Evolutionary conservation across 306 rosid species (phyloP).

Genomic region (Fragaria iinumae): DNA sequence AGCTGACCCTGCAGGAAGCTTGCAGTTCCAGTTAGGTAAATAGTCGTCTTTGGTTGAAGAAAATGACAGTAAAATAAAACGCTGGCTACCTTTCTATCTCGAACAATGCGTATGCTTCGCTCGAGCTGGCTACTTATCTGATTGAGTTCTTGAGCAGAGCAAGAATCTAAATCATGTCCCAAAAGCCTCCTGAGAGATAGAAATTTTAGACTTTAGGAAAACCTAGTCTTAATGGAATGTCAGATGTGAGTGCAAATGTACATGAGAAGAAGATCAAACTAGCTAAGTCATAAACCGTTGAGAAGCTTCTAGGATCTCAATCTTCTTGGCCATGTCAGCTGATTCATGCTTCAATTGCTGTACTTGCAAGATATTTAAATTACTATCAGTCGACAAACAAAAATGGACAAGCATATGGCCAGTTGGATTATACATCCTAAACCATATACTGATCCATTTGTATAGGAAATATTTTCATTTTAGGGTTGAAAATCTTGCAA

Average conservation of each 20-base stretch:
- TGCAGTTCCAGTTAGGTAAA: slow-evolving; percentile 1
- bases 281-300: slow-evolving; percentile 39
- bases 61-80: neutral
- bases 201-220: slow-evolving; percentile 10
- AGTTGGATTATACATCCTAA: neutral
- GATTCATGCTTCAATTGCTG: slow-evolving; percentile 56
- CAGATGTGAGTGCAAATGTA: neutral
- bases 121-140: slow-evolving; percentile 40
- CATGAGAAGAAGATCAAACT: neutral
- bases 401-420: neutral
- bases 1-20: slow-evolving; percentile 38
- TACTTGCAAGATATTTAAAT: neutral
- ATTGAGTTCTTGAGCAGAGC: slow-evolving; percentile 51
- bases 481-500: neutral
- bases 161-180: slow-evolving; percentile 45
- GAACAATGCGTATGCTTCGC: slow-evolving; percentile 38
- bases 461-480: neutral
- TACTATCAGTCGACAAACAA: neutral
- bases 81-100: slow-evolving; percentile 51
- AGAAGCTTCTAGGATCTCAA: slow-evolving; percentile 52
- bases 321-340: slow-evolving; percentile 41
- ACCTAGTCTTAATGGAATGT: neutral
- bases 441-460: neutral
- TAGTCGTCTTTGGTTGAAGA: neutral
- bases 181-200: slow-evolving; percentile 48